Evolutionary conservation across 345 rosid species (phyloP).

Genomic region (Corymbia maculata): DNA sequence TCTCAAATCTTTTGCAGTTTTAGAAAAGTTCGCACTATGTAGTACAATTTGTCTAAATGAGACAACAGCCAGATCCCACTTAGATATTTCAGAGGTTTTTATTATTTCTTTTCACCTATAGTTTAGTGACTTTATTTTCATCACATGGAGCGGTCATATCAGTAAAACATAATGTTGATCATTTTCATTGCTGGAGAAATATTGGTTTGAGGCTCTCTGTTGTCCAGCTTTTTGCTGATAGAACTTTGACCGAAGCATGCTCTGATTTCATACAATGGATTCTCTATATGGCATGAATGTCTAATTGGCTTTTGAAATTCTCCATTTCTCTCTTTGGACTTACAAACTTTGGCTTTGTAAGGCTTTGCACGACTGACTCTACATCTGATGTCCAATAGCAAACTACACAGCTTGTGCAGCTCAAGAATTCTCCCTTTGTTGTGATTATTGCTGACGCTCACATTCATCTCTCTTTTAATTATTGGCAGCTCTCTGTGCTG

Average conservation of each 20-base stretch:
- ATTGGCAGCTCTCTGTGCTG: slow-evolving; percentile 45
- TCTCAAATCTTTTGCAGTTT: background rate
- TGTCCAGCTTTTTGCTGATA: background rate
- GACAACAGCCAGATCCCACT: background rate
- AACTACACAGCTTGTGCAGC: background rate
- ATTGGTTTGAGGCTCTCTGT: background rate
- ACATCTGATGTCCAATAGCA: background rate
- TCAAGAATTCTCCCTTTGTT: background rate
- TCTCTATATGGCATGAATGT: background rate
- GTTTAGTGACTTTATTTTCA: background rate
- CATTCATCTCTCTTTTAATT: background rate
- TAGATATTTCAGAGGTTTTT: background rate
- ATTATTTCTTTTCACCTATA: background rate
- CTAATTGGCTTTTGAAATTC: background rate
- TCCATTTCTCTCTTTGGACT: background rate
- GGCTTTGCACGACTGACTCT: background rate
- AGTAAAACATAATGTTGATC: background rate
- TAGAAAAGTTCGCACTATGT: background rate
- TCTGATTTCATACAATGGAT: background rate
- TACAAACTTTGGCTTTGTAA: background rate
- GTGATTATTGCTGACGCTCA: background rate
- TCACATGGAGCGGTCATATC: background rate
- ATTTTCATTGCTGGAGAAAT: background rate
- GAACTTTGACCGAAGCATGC: background rate
- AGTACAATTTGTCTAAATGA: background rate